Evolutionary conservation across 768 basidiomycete genomes (phyloP).

Genomic region (Lactifluus volemus): DNA sequence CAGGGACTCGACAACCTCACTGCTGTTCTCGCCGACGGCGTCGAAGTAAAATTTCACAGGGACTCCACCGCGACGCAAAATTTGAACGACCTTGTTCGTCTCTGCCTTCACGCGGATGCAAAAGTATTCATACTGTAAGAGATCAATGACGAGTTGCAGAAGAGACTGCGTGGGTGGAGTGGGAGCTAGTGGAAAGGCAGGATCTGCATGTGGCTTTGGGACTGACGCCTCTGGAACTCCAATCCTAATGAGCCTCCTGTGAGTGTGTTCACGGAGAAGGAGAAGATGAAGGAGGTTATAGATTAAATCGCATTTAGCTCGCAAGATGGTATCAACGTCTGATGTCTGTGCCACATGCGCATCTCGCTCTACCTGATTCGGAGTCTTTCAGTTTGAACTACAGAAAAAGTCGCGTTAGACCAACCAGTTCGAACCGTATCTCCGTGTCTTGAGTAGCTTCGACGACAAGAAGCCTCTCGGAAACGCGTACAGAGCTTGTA

Average conservation of each 20-base stretch:
- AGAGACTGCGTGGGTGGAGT: constrained; percentile 35
- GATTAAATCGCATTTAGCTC: constrained; percentile 53
- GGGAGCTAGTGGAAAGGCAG: constrained; percentile 12
- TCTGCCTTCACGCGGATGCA: constrained; percentile 53
- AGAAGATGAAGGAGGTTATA: constrained; percentile 56
- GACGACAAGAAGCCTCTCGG: constrained; percentile 67
- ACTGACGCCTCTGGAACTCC: constrained; percentile 22
- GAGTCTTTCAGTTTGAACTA: background rate
- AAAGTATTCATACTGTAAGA: constrained; percentile 74
- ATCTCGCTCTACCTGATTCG: constrained; percentile 25
- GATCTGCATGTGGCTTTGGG: constrained; percentile 4
- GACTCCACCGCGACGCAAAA: constrained; percentile 47
- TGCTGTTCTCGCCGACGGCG: constrained; percentile 59
- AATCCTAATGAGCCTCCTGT: constrained; percentile 37
- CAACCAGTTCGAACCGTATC: constrained; percentile 65
- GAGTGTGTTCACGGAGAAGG: constrained; percentile 50
- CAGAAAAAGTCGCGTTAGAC: constrained; percentile 19
- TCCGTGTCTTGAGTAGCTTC: constrained; percentile 67
- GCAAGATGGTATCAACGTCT: constrained; percentile 3
- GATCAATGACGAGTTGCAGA: constrained; percentile 67
- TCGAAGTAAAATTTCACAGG: constrained; percentile 48
- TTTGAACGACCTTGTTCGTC: constrained; percentile 40
- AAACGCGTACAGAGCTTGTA: constrained; percentile 68
- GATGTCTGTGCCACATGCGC: background rate
- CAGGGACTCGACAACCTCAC: constrained; percentile 44